phyloP scores from a whole-genome alignment of 495 filamentous ascomycete genomes.

The Zalerion maritima region DNA sequence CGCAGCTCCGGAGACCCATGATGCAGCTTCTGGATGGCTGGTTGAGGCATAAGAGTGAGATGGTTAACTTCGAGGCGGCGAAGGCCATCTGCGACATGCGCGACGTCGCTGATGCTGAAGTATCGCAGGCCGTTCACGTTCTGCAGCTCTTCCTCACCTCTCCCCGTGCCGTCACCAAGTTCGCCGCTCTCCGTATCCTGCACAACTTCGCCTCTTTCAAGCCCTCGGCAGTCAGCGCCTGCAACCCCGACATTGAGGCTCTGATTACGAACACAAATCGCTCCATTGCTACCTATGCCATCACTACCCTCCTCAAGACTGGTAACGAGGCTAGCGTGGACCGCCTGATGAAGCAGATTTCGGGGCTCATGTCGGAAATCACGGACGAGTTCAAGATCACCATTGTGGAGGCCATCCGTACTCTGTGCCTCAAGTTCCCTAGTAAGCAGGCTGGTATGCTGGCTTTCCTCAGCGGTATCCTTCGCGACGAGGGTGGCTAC shows the following conservation, averaged over 20 bases:
- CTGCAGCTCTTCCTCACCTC: conserved; percentile 94
- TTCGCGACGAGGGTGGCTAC: conserved; percentile 94
- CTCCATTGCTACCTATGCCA: conserved; percentile 95
- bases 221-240: conserved; percentile 77
- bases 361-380: conserved; percentile 93
- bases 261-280: conserved; percentile 94
- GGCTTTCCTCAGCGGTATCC: conserved; percentile 81
- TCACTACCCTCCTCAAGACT: conserved; percentile 94
- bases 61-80: conserved; percentile 99
- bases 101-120: conserved; percentile 84
- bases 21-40: conserved; percentile 89
- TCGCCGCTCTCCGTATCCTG: conserved; percentile 91
- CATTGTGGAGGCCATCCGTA: conserved; percentile 94
- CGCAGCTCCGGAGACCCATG: conserved; percentile 79
- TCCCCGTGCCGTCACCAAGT: conserved; percentile 93
- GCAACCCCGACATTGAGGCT: conserved; percentile 93
- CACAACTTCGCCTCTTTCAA: conserved; percentile 93
- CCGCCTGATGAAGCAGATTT: conserved; percentile 96
- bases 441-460: conserved; percentile 98
- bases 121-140: conserved; percentile 81
- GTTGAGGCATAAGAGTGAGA: conserved; percentile 97
- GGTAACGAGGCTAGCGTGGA: conserved; percentile 96
- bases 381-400: conserved; percentile 99
- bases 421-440: conserved; percentile 92
- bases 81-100: conserved; percentile 93